phyloP scores from a whole-genome alignment of 2,329 filamentous ascomycete species.

The Beauveria pseudobassiana region DNA sequence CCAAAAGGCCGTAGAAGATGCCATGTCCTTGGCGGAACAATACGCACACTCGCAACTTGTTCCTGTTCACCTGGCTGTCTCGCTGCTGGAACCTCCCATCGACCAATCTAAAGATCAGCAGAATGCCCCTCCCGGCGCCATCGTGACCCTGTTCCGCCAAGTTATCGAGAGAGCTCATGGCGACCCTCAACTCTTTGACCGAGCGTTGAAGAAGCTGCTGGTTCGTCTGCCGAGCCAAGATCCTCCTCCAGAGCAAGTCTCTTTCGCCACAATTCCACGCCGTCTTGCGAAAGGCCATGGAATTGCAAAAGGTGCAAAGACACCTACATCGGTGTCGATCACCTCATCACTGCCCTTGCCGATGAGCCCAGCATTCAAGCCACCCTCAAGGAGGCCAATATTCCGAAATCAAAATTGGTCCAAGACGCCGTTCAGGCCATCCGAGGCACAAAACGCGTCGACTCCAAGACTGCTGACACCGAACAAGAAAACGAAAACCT shows the following conservation, averaged over 20 bases:
- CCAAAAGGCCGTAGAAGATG: slow-evolving; percentile 81
- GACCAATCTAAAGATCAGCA: slow-evolving; percentile 78
- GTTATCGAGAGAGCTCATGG: slow-evolving; percentile 91
- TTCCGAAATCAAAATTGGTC: slow-evolving; percentile 84
- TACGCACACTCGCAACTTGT: slow-evolving; percentile 87
- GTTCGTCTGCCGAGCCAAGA: slow-evolving; percentile 91
- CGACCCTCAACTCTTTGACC: slow-evolving; percentile 81
- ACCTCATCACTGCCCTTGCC: slow-evolving; percentile 77
- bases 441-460: slow-evolving; percentile 84
- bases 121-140: slow-evolving; percentile 57
- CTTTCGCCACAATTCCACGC: slow-evolving; percentile 76
- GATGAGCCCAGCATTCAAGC: slow-evolving; percentile 71
- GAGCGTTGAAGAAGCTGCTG: slow-evolving; percentile 82
- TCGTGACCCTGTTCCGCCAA: slow-evolving; percentile 81
- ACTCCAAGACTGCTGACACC: slow-evolving; percentile 90
- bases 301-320: slow-evolving; percentile 94
- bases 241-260: slow-evolving; percentile 82
- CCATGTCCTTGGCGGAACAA: slow-evolving; percentile 79
- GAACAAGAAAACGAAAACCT: slow-evolving; percentile 92
- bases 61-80: slow-evolving; percentile 81
- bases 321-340: slow-evolving; percentile 87
- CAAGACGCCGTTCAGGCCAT: slow-evolving; percentile 88
- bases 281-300: slow-evolving; percentile 74
- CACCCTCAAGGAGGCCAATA: slow-evolving; percentile 75
- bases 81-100: slow-evolving; percentile 66